These are phyloP conservation scores for Cryphonectria japonica DNA, from an alignment of 2,329 filamentous ascomycete species.

Conservation along the genomic window DNA sequence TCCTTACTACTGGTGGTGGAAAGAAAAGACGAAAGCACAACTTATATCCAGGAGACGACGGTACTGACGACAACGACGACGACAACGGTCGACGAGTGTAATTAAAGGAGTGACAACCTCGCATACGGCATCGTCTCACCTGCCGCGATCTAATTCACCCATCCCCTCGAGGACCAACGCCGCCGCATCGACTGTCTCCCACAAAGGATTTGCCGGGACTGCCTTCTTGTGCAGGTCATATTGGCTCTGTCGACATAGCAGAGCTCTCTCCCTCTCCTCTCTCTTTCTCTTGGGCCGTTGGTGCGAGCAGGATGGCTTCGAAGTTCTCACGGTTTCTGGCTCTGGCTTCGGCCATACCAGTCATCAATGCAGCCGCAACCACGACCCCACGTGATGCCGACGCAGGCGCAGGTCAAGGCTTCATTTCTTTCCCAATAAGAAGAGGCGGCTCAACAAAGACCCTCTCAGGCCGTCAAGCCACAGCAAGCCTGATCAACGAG, in stretches of 20 bases:
- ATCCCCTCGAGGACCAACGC: neutral
- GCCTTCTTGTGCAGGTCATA: neutral
- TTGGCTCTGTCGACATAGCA: no score
- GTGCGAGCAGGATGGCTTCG: slow-evolving; percentile 5
- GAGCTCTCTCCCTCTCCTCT: no score
- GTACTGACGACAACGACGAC: neutral
- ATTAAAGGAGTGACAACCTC: neutral
- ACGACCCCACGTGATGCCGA: slow-evolving; percentile 14
- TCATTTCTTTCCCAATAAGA: slow-evolving; percentile 29
- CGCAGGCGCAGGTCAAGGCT: slow-evolving; percentile 22
- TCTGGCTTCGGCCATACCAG: slow-evolving; percentile 25
- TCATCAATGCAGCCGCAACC: slow-evolving; percentile 14
- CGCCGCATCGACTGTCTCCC: neutral
- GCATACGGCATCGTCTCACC: neutral
- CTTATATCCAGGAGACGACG: neutral
- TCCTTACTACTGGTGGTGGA: neutral
- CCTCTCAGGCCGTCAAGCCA: slow-evolving; percentile 24
- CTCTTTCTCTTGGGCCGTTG: neutral
- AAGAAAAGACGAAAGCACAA: neutral
- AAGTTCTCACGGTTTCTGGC: slow-evolving; percentile 20
- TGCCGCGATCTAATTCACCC: neutral
- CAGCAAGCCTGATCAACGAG: slow-evolving; percentile 27
- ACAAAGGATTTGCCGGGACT: neutral
- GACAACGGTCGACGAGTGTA: neutral
- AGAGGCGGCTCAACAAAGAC: slow-evolving; percentile 17